Evolutionary conservation across 495 filamentous ascomycete genomes (phyloP).

Genomic region (Xylaria bambusicola): DNA sequence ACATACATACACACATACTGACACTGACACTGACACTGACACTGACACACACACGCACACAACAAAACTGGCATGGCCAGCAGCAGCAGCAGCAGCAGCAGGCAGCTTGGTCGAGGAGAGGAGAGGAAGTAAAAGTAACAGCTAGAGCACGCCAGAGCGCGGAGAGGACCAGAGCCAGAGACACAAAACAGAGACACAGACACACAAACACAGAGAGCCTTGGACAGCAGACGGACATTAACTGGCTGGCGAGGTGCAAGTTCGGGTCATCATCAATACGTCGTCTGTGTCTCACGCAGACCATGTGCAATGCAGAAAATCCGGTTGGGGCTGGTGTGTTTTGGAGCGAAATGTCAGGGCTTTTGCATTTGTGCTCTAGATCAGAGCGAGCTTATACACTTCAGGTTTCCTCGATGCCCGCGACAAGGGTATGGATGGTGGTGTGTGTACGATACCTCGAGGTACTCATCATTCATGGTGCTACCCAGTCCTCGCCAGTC

Average conservation of each 20-base stretch:
- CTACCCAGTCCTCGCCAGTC: too few relatives aligned
- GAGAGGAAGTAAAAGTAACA: background rate
- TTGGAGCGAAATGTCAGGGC: background rate
- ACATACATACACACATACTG: background rate
- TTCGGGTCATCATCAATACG: conserved; percentile 5
- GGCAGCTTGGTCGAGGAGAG: background rate
- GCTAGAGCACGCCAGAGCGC: background rate
- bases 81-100: background rate
- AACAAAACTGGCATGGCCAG: conserved; percentile 1
- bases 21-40: background rate
- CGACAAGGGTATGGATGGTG: background rate
- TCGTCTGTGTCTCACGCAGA: conserved; percentile 16
- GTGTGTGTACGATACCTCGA: too few relatives aligned
- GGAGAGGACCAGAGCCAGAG: too few relatives aligned
- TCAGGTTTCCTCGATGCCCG: background rate
- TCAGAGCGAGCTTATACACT: background rate
- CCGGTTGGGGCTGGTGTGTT: conserved; percentile 7
- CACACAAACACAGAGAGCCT: background rate
- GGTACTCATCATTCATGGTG: background rate
- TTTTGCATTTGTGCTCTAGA: conserved; percentile 1
- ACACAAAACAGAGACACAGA: too few relatives aligned
- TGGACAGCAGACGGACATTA: background rate
- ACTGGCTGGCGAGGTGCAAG: conserved; percentile 10
- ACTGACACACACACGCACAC: background rate
- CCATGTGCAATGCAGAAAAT: conserved; percentile 1